Evolutionary conservation across 164 flowering plant species (phyloP).

Genomic region (Liriodendron chinense): DNA sequence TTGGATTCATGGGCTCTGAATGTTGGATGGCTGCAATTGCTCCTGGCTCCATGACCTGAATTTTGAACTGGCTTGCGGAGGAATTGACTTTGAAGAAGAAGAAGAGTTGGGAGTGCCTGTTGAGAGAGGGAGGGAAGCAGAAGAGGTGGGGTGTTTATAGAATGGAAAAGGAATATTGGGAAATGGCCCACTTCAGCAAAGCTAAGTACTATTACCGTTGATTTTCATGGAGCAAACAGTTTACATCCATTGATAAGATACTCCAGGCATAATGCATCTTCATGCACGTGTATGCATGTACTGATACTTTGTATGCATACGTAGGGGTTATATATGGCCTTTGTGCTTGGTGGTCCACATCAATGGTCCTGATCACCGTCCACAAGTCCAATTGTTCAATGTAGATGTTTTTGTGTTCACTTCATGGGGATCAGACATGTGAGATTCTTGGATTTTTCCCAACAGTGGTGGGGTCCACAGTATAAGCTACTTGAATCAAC

Average conservation of each 20-base stretch:
- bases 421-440: too few relatives aligned
- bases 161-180: slow-evolving; percentile 14
- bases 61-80: neutral
- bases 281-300: slow-evolving; percentile 15
- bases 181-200: slow-evolving; percentile 40
- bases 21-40: slow-evolving; percentile 37
- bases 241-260: slow-evolving; percentile 13
- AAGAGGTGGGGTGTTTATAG: slow-evolving; percentile 40
- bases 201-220: slow-evolving; percentile 23
- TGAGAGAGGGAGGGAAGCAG: slow-evolving; percentile 8
- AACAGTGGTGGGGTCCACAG: too few relatives aligned
- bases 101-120: neutral
- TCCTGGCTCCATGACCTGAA: slow-evolving; percentile 28
- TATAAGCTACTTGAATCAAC: too few relatives aligned
- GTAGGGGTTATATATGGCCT: too few relatives aligned
- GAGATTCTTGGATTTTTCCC: too few relatives aligned
- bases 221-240: slow-evolving; percentile 29
- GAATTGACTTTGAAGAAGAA: slow-evolving; percentile 3
- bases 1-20: slow-evolving; percentile 28
- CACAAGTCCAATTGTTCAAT: too few relatives aligned
- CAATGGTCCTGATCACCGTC: too few relatives aligned
- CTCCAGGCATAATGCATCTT: neutral
- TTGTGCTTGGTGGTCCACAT: too few relatives aligned
- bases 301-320: too few relatives aligned
- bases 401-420: too few relatives aligned